Evolutionary conservation across 805 yeast genomes (phyloP), one percentile per base, ranked within the genome.

Genomic region (Hanseniaspora lachancei): DNA sequence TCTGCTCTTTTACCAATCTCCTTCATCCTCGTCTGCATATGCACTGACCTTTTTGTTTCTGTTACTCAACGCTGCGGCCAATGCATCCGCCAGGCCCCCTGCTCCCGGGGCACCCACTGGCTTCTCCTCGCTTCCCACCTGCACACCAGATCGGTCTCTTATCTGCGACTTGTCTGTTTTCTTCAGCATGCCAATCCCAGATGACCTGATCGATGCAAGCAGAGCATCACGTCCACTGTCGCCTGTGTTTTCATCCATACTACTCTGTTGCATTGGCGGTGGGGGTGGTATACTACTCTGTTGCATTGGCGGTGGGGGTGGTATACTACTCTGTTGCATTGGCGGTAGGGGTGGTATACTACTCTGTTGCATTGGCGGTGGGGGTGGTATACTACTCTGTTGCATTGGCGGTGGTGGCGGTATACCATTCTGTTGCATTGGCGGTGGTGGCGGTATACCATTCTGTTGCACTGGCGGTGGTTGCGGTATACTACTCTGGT

Each of bases 91-190:
- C 57, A 89, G 70, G 15, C 79, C 74, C 1, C 80, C 84, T 1
- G 84, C 80, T 3, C 78, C 81, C 70, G 4, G 70, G 74, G n/a
- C 69, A 8, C 13, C 21, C 40, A 49, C 23, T 13, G 49, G 55
- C 23, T 43, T 18, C 9, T 40, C 15, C 13, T 40, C 29, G 7
- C 20, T 87, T 64, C 84, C 91, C 63, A 77, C 86, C 18, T 86
- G 68, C 18, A 85, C 62, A 0, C 77, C 86, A 39, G 84, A 80
- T 10, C 97, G 95, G 59, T 76, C 79, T 38, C 89, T 96, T 42
- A 88, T 71, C 62, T 84, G 89, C 0, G 87, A 69, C 68, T 89
- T 91, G 67, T 91, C 97, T 1, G 84, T 84, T 65, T 82, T 87
- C 60, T 75, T 79, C 61, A 91, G 75, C 6, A 79, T 63, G 0